Evolutionary conservation across 768 basidiomycete genomes (phyloP), one percentile per base, ranked within the genome.

Genomic region (Suillus decipiens): DNA sequence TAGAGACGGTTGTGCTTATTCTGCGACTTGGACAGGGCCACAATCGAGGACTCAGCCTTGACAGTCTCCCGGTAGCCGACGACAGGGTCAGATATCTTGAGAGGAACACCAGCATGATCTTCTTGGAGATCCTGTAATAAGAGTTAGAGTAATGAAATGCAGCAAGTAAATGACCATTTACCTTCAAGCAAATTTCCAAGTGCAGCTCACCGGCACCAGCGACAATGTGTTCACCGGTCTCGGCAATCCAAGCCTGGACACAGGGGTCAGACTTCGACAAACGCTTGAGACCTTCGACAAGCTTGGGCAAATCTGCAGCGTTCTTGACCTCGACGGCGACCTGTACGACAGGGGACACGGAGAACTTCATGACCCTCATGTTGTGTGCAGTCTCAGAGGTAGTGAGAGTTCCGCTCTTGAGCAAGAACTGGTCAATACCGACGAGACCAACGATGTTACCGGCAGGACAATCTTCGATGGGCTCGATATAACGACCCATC

Each of bases 341-440:
- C 77, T 89, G 97, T 51, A 99, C 97, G 84, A 99, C 97, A 70
- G 97, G 97, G 36, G 97, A 99, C 62, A 99, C 97, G 77, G 96
- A 99, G 87, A 98, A 98, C 82, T 92, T 94, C 97, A 99, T 99
- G 79, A 99, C 95, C 83, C 84, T 94, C 95, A 99, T 97, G 86
- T 99, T 99, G 86, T 99, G 97, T 59, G 97, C 97, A 60, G 95
- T 97, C 82, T 99, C 97, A 56, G 95, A 95, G 64, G 93, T 88
- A 64, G 97, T 99, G 74, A 99, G 87, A 66, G 97, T 99, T 77
- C 97, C 97, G 69, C 88, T 95, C 89, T 99, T 99, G 77, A 99
- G 90, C 82, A 99, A 81, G 93, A 99, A 99, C 81, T 99, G 97
- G 81, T 99, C 97, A 71, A 99, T 92, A 84, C 97, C 97, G 81